Conservation (phyloP, 352 stramenopile species). For the Albugo laibachii region DNA sequence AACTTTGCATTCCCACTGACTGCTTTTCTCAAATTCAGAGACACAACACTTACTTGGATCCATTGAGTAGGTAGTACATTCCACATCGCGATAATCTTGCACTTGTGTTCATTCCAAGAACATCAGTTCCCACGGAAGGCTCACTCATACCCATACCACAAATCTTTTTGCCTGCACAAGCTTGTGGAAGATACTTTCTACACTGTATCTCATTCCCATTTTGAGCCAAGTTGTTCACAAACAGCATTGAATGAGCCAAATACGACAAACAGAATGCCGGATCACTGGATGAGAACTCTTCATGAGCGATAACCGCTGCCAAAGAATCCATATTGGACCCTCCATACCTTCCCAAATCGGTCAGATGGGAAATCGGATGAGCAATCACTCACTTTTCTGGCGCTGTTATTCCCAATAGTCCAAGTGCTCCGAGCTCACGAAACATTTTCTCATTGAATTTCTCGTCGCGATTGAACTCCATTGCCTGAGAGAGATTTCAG, state of each 20-base stretch:
- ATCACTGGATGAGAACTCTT: slow-evolving; percentile 93
- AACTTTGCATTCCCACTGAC: neutral
- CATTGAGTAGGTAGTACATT: slow-evolving; percentile 83
- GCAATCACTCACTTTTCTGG: slow-evolving; percentile 70
- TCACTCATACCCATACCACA: slow-evolving; percentile 99
- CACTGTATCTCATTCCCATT: slow-evolving; percentile 83
- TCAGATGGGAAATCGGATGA: neutral
- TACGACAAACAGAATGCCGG: slow-evolving; percentile 97
- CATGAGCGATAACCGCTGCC: slow-evolving; percentile 87
- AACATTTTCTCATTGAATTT: slow-evolving; percentile 96
- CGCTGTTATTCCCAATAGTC: slow-evolving; percentile 92
- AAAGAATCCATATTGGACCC: slow-evolving; percentile 92
- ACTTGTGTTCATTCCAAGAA: slow-evolving; percentile 91
- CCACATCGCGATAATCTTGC: slow-evolving; percentile 71
- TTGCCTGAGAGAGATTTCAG: slow-evolving; percentile 18
- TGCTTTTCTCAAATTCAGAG: neutral
- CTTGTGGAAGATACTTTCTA: slow-evolving; percentile 73
- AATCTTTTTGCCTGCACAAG: slow-evolving; percentile 87
- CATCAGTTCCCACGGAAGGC: slow-evolving; percentile 87
- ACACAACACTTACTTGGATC: slow-evolving; percentile 39
- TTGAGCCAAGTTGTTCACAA: slow-evolving; percentile 84
- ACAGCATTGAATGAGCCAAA: slow-evolving; percentile 86
- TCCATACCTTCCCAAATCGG: slow-evolving; percentile 46
- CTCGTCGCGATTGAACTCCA: slow-evolving; percentile 91
- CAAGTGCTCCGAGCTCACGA: slow-evolving; percentile 86